These are phyloP conservation scores for Fraxinus latifolia DNA, from an alignment of 305 asterid genomes.

Conservation along the genomic window DNA sequence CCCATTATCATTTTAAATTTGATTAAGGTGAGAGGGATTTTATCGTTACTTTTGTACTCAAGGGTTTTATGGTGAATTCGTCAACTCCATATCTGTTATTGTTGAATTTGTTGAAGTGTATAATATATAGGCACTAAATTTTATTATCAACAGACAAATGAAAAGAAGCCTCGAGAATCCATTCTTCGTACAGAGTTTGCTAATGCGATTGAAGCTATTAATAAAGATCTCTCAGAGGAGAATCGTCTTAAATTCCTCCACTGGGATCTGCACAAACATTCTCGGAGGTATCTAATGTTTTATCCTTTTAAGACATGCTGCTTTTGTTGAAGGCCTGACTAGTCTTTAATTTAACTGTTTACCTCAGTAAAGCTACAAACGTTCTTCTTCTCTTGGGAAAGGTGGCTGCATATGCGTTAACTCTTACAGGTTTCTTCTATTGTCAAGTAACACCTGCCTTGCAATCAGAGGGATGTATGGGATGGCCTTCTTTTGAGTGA, in stretches of 20 bases:
- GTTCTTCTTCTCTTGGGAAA: constrained; percentile 78
- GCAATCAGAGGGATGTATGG: constrained; percentile 51
- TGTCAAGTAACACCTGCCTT: constrained; percentile 56
- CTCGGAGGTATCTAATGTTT: constrained; percentile 60
- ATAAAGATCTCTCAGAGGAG: constrained; percentile 75
- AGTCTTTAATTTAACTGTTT: constrained; percentile 22
- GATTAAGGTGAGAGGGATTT: constrained; percentile 62
- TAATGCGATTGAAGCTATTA: constrained; percentile 81
- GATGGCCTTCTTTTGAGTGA: constrained; percentile 63
- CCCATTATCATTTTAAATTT: constrained; percentile 89
- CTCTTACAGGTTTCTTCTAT: constrained; percentile 84
- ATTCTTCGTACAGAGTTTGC: constrained; percentile 91
- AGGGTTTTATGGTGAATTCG: constrained; percentile 12
- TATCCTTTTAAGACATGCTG: constrained; percentile 8
- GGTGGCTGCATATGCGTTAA: constrained; percentile 89
- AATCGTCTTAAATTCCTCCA: constrained; percentile 89
- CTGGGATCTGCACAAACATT: constrained; percentile 94
- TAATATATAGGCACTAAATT: constrained; percentile 10
- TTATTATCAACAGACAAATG: constrained; percentile 69
- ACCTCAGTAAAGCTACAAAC: constrained; percentile 79
- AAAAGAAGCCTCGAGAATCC: constrained; percentile 95
- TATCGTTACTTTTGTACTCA: constrained; percentile 14
- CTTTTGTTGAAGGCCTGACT: constrained; percentile 24
- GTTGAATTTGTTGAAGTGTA: background rate
- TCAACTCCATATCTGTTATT: constrained; percentile 2